phyloP scores from a whole-genome alignment of 768 basidiomycete species.

The Leccinum disarticulatum region DNA sequence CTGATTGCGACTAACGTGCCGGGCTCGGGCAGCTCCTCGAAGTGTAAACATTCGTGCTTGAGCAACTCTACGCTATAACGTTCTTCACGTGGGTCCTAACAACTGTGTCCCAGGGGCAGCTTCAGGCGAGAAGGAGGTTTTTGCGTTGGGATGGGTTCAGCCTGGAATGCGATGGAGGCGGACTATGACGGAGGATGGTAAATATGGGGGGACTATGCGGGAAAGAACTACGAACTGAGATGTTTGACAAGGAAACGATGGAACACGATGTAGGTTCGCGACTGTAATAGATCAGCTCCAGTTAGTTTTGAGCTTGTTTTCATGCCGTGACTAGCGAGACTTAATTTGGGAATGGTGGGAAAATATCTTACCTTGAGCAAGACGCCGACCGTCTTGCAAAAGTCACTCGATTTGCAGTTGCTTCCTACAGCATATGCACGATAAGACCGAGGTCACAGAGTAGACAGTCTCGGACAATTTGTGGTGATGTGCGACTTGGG shows the following conservation, averaged over 20 bases:
- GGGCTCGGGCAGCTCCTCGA: conserved; percentile 77
- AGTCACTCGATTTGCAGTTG: conserved; percentile 98
- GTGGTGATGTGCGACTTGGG: conserved; percentile 83
- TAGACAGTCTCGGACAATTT: conserved; percentile 88
- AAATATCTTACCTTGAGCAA: conserved; percentile 69
- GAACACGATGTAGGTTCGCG: conserved; percentile 69
- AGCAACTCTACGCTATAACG: too few relatives aligned
- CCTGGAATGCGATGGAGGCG: conserved; percentile 12
- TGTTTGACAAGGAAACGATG: conserved; percentile 92
- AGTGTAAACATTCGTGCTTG: conserved; percentile 64
- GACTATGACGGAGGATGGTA: conserved; percentile 20
- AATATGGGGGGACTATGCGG: conserved; percentile 44
- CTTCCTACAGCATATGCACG: conserved; percentile 94
- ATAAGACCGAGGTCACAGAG: conserved; percentile 95
- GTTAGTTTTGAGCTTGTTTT: conserved; percentile 61
- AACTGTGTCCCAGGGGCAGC: conserved; percentile 84
- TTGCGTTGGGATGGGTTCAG: conserved; percentile 16
- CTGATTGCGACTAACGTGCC: conserved; percentile 87
- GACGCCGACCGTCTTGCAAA: conserved; percentile 91
- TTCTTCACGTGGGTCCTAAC: conserved; percentile 58
- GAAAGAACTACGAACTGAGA: conserved; percentile 63
- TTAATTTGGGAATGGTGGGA: background rate
- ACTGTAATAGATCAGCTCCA: conserved; percentile 88
- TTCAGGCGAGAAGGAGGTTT: conserved; percentile 30
- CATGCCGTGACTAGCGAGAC: background rate